Evolutionary conservation across 306 rosid species (phyloP).

Genomic region (Potentilla sterilis): DNA sequence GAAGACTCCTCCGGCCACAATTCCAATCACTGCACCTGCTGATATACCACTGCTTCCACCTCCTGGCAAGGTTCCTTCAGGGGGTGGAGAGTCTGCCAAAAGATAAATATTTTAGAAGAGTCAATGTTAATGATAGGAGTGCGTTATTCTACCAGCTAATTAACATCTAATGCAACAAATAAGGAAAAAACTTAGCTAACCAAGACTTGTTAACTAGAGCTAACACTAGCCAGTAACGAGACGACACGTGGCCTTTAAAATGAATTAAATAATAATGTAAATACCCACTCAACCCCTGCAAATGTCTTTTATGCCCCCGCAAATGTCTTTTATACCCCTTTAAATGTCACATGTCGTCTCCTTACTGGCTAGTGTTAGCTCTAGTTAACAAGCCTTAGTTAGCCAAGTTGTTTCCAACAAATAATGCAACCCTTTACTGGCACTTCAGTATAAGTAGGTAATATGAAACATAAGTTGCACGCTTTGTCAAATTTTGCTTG

Average conservation of each 20-base stretch:
- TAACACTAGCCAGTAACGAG: too few relatives aligned
- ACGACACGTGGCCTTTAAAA: too few relatives aligned
- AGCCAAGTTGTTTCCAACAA: too few relatives aligned
- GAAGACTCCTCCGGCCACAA: slow-evolving; percentile 37
- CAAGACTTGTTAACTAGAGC: too few relatives aligned
- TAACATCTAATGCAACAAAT: background rate
- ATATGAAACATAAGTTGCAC: background rate
- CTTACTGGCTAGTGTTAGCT: too few relatives aligned
- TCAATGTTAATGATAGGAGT: background rate
- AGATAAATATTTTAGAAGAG: background rate
- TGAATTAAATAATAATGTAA: too few relatives aligned
- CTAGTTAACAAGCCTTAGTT: too few relatives aligned
- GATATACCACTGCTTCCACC: slow-evolving; percentile 13
- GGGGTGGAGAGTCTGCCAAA: slow-evolving; percentile 36
- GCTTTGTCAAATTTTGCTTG: background rate
- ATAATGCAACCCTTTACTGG: background rate
- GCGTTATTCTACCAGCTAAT: background rate
- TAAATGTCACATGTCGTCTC: too few relatives aligned
- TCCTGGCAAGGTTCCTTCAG: background rate
- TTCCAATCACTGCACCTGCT: slow-evolving; percentile 34
- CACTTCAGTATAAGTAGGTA: background rate
- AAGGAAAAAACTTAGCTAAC: too few relatives aligned
- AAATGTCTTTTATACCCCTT: too few relatives aligned
- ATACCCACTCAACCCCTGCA: too few relatives aligned
- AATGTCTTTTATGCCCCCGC: too few relatives aligned